Conservation (phyloP, 192 early-diverging fungal genomes). For the Backusella australiensis region DNA sequence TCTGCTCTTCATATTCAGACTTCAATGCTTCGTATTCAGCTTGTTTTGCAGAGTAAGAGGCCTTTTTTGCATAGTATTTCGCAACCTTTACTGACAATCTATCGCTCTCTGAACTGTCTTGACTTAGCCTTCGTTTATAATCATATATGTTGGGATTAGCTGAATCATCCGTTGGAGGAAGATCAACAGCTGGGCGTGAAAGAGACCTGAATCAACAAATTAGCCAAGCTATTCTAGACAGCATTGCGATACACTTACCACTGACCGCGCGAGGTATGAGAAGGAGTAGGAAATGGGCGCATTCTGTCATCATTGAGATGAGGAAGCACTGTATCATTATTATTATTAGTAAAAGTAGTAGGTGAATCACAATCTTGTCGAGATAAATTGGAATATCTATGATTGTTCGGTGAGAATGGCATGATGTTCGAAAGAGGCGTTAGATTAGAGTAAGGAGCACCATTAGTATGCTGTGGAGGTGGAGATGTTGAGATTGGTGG, state of each 20-base stretch:
- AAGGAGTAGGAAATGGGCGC: background rate
- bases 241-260: background rate
- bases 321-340: background rate
- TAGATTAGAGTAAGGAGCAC: background rate
- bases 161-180: background rate
- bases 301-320: background rate
- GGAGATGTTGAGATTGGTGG: background rate
- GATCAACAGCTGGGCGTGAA: background rate
- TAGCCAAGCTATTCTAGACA: no score
- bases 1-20: conserved; percentile 4
- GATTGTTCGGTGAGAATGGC: background rate
- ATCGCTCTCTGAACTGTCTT: background rate
- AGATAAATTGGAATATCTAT: background rate
- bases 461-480: background rate
- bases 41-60: background rate
- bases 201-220: background rate
- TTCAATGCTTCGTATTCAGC: background rate
- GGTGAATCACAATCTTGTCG: background rate
- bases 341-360: background rate
- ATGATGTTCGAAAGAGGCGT: background rate
- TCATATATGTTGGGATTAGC: background rate
- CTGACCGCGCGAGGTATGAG: background rate
- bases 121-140: background rate
- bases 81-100: background rate
- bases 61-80: background rate